Evolutionary conservation across 2,329 filamentous ascomycete species (phyloP).

Genomic region (Claviceps sp.): DNA sequence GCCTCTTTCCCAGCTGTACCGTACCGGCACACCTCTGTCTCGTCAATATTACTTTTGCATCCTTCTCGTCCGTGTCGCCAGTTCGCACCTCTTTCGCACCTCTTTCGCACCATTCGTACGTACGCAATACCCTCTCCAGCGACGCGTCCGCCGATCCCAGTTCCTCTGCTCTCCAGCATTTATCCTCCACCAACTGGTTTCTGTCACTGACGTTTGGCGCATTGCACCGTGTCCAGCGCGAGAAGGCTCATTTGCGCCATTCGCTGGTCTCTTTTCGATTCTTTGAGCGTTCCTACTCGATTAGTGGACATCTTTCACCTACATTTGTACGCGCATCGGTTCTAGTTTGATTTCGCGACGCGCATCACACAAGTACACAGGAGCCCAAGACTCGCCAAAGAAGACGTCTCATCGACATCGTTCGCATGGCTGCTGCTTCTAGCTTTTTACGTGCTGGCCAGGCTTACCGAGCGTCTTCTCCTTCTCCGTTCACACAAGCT

Average conservation of each 20-base stretch:
- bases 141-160: neutral
- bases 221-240: neutral
- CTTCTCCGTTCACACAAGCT: conserved; percentile 16
- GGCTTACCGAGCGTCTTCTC: conserved; percentile 19
- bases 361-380: neutral
- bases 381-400: neutral
- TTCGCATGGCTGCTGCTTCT: conserved; percentile 29
- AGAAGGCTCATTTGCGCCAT: neutral
- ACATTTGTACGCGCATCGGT: neutral
- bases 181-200: neutral
- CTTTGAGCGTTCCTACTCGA: neutral
- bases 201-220: neutral
- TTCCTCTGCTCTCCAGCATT: neutral
- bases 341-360: no score
- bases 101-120: conserved; percentile 1
- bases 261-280: neutral
- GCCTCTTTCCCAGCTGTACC: conserved; percentile 2
- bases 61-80: neutral
- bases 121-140: neutral
- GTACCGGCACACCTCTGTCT: conserved; percentile 1
- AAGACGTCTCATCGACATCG: conserved; percentile 14
- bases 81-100: neutral
- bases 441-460: conserved; percentile 28
- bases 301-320: no score
- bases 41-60: conserved; percentile 1